Conservation (phyloP, 106 monocot genomes). For the Dendrobium chrysotoxum region DNA sequence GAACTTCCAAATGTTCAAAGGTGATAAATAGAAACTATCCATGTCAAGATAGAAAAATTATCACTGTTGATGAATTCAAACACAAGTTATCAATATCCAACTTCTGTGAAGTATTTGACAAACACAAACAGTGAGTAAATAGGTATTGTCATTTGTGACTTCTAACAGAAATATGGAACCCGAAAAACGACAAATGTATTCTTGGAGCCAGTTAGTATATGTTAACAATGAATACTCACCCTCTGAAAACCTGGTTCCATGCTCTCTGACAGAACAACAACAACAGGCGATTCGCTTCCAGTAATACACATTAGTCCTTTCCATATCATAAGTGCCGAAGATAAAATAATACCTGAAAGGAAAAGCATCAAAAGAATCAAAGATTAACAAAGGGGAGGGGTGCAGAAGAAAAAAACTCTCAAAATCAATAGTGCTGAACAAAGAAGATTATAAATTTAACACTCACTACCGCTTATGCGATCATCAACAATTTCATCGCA, state of each 20-base stretch:
- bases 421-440: neutral
- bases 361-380: no score
- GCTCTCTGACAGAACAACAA: conserved; percentile 57
- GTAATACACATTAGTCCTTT: conserved; percentile 46
- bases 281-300: conserved; percentile 52
- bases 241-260: conserved; percentile 60
- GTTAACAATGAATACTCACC: conserved; percentile 18
- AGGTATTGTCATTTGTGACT: neutral
- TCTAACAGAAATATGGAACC: neutral
- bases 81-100: neutral
- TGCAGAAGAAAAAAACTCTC: neutral
- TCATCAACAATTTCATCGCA: neutral
- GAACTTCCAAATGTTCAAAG: neutral
- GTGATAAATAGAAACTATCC: neutral
- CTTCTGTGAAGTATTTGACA: neutral
- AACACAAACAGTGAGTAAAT: neutral
- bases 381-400: neutral
- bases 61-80: neutral
- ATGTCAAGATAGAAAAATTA: neutral
- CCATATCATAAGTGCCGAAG: conserved; percentile 49
- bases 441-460: neutral
- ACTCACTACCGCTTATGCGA: neutral
- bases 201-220: neutral
- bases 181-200: neutral
- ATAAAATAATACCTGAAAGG: conserved; percentile 35